Evolutionary conservation across 2,329 filamentous ascomycete genomes (phyloP), one percentile per base, ranked within the genome.

Genomic region (Exophiala dermatitidis): DNA sequence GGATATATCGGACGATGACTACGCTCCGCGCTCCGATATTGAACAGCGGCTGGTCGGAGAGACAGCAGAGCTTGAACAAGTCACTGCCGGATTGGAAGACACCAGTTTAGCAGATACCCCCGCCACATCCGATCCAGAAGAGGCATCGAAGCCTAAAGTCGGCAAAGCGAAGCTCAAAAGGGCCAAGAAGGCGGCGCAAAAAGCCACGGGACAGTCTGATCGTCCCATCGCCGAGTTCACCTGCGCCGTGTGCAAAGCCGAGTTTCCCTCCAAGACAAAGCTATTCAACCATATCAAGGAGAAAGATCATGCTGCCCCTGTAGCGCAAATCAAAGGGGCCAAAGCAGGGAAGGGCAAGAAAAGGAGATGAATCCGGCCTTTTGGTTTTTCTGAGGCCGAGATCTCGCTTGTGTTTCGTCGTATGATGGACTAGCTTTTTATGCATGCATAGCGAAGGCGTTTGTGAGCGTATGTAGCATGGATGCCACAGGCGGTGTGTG

Each of bases 181-280:
- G 48, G 75, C 74, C 32, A 77, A 73, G 60, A 78, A 72, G 59
- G 74, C 73, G 9, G 74, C 74, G 3, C 67, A 68, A 51, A 57
- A 64, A 31, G 53, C 61, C 26, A 57, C 57, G 3, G 61, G 53
- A 42, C 60, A 48, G 28, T 45, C 55, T 37, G 50, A 52, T 19
- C 10, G 41, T 28, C 34, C 46, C 31, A 31, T 34, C 8, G 37
- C 54, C 3, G 60, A 82, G 31, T 79, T 88, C 49, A 84, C 84
- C 63, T 97, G 93, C 66, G 79, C 85, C 2, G 80, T 83, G 3
- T 97, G 93, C 69, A 79, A 82, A 60, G 88, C 86, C 60, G 78
- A 72, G 0, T 98, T 97, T 71, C 81, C 79, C 0, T 88, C 85
- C 1, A 84, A 82, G 61, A 85, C 80, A 4, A 83, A 82, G 60